These are phyloP conservation scores for Larix kaempferi DNA, from an alignment of 75 land plant species.

Conservation along the genomic window DNA sequence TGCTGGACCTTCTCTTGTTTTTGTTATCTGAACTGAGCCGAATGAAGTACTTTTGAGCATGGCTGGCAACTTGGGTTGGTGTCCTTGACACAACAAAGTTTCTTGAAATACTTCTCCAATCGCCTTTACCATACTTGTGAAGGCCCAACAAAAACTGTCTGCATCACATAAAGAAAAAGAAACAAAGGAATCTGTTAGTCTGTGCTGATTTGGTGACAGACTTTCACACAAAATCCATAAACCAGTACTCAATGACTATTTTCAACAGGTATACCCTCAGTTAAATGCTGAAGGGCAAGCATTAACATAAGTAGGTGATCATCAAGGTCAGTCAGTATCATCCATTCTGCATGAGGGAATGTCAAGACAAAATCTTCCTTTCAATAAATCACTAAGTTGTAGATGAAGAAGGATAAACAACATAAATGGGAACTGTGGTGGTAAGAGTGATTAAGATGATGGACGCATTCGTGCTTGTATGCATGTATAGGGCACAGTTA, in stretches of 20 bases:
- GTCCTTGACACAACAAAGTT: conserved; percentile 63
- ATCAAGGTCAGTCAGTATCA: neutral
- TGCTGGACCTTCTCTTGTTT: conserved; percentile 69
- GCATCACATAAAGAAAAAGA: conserved; percentile 1
- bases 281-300: neutral
- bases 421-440: too few relatives aligned
- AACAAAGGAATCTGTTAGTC: neutral
- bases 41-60: conserved; percentile 74
- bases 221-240: neutral
- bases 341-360: neutral
- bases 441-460: too few relatives aligned
- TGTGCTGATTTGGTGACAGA: neutral
- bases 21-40: conserved; percentile 51
- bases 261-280: neutral
- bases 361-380: neutral
- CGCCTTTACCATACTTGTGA: conserved; percentile 67
- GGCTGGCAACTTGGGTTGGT: conserved; percentile 84
- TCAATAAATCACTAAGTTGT: neutral
- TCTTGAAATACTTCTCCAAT: conserved; percentile 77
- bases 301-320: neutral
- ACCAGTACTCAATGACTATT: neutral
- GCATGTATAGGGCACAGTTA: neutral
- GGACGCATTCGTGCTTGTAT: too few relatives aligned
- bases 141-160: conserved; percentile 65
- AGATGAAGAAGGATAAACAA: neutral